Evolutionary conservation across 2,329 filamentous ascomycete genomes (phyloP).

Genomic region (Rosellinia necatrix): DNA sequence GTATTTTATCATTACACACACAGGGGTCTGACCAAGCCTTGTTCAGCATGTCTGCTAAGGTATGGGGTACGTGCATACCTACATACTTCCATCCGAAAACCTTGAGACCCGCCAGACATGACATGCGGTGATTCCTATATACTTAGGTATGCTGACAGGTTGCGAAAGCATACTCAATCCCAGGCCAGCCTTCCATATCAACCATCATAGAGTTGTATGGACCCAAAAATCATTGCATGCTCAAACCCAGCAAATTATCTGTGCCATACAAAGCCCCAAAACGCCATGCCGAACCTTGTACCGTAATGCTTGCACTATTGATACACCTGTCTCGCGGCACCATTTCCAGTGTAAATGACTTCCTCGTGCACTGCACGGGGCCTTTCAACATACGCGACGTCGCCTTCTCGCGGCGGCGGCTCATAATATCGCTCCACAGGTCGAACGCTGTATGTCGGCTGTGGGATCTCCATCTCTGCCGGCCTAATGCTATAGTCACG

Average conservation of each 20-base stretch:
- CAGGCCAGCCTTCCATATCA: too few species aligned
- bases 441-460: slow-evolving; percentile 48
- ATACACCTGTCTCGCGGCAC: slow-evolving; percentile 40
- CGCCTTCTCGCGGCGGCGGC: slow-evolving; percentile 44
- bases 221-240: slow-evolving; percentile 3
- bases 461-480: slow-evolving; percentile 40
- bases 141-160: too few species aligned
- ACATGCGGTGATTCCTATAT: too few species aligned
- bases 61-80: too few species aligned
- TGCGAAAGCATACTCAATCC: too few species aligned
- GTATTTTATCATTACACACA: too few species aligned
- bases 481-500: slow-evolving; percentile 44
- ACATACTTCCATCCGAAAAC: too few species aligned
- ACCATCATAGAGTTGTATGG: background rate
- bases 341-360: slow-evolving; percentile 50
- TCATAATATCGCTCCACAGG: slow-evolving; percentile 51
- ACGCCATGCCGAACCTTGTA: slow-evolving; percentile 9
- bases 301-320: slow-evolving; percentile 29
- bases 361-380: slow-evolving; percentile 49
- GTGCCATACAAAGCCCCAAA: background rate
- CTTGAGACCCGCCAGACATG: too few species aligned
- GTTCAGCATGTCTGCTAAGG: too few species aligned
- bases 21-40: too few species aligned
- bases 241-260: slow-evolving; percentile 3
- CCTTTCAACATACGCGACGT: slow-evolving; percentile 51